A percentile compares a stretch with the other conserved stretches of the same genome.
Conservation (phyloP, 768 basidiomycete genomes). For the Albatrellus ellisii region DNA sequence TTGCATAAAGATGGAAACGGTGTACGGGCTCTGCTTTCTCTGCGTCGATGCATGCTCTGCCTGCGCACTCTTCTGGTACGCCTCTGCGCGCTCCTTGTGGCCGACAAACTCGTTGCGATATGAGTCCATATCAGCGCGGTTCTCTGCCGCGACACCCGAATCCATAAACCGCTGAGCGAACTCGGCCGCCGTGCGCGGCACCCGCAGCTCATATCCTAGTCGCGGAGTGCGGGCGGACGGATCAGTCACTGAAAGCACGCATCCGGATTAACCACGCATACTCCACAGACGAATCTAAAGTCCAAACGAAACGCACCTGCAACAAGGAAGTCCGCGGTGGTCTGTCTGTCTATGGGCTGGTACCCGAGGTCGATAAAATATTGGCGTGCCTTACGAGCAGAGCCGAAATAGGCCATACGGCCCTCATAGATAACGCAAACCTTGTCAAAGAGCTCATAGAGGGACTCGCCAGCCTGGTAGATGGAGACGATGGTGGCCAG, state of each 20-base stretch:
- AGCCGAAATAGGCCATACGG: slow-evolving; percentile 63
- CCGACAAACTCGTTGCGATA: slow-evolving; percentile 34
- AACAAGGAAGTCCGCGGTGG: slow-evolving; percentile 48
- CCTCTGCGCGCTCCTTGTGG: slow-evolving; percentile 26
- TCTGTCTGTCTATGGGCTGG: slow-evolving; percentile 39
- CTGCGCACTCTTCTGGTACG: slow-evolving; percentile 34
- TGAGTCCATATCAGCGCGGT: slow-evolving; percentile 31
- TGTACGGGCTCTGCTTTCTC: slow-evolving; percentile 25
- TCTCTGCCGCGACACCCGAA: slow-evolving; percentile 27
- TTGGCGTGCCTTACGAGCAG: slow-evolving; percentile 43
- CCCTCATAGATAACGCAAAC: slow-evolving; percentile 71
- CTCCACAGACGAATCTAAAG: neutral
- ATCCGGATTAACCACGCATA: neutral
- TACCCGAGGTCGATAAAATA: slow-evolving; percentile 67
- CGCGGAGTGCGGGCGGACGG: slow-evolving; percentile 41
- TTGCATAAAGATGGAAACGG: slow-evolving; percentile 24
- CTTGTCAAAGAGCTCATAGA: slow-evolving; percentile 63
- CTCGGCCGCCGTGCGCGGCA: slow-evolving; percentile 43
- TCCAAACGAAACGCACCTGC: slow-evolving; percentile 18
- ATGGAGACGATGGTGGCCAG: slow-evolving; percentile 63
- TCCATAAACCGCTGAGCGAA: slow-evolving; percentile 27
- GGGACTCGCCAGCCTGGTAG: slow-evolving; percentile 69
- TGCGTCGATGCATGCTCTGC: slow-evolving; percentile 38
- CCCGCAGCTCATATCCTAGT: slow-evolving; percentile 23
- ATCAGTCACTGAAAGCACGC: slow-evolving; percentile 33